Base-by-base conservation (phyloP, 2,329 filamentous ascomycete species). In the Thelonectria rubi region DNA sequence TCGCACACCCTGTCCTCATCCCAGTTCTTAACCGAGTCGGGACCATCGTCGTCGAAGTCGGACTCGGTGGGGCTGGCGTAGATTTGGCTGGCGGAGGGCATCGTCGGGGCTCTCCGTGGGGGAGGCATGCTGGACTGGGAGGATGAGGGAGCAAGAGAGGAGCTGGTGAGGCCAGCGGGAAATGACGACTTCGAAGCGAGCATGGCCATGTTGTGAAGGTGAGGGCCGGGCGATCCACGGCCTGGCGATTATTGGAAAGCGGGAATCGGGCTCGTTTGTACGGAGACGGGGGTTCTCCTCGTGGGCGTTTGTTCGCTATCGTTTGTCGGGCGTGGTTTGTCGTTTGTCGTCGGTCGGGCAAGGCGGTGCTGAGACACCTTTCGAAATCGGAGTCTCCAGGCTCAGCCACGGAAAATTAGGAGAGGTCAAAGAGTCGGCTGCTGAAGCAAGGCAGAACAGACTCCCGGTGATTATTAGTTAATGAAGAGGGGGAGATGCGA, bases 1-100 rank as follows among this genome's bases (percentile, higher is more conserved):
- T 97, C 92, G 73, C 91, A 91, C 30, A 99, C 95, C 68, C 89
- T 89, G 68, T 94, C 91, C 80, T 98, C 95, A 74, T 94, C 90
- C 94, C 94, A 98, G 76, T 86, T 90, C 85, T 89, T 90, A 68
- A 91, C 88, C 5, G 89, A 88, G 71, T 93, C 90, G 55, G 91
- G 85, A 32, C 87, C 86, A 68, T 94, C 92, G 70, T 86, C 84
- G 67, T 97, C 93, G 21, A 97, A 97, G 69, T 97, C 93, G 26
- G 93, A 97, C 73, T 96, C 92, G 67, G 93, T 97, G 46, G 94
- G 93, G 74, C 92, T 97, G 43, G 88, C 86, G 74, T 91, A 94
- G 45, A 78, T 79, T 62, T 90, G 85, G 61, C 82, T 80, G 17
- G 81, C 70, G 24, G 78, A 76, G 48, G 81, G 79, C 66, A 85